phyloP scores from a whole-genome alignment of 371 early-diverging fungal genomes.

The Capillidium heterosporum region DNA sequence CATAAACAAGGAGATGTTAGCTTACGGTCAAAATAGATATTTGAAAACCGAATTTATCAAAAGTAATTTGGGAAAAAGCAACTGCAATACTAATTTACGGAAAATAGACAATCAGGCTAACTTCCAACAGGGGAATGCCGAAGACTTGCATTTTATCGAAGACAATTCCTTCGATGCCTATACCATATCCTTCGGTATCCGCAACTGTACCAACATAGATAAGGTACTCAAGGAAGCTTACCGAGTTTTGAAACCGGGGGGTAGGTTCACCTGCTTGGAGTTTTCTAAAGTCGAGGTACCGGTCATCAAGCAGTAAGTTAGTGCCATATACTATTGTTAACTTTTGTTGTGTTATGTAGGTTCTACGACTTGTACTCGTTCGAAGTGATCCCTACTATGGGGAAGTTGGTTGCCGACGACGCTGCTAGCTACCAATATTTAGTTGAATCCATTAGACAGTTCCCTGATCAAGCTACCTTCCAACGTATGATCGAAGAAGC shows the following conservation, averaged over 20 bases:
- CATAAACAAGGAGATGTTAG: conserved; percentile 89
- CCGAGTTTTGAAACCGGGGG: conserved; percentile 86
- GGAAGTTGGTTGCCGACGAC: conserved; percentile 77
- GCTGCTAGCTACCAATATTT: conserved; percentile 88
- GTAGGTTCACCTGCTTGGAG: conserved; percentile 87
- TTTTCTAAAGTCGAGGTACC: conserved; percentile 86
- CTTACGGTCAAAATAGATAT: conserved; percentile 69
- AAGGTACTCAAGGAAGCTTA: conserved; percentile 73
- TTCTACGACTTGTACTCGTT: conserved; percentile 87
- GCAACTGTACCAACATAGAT: conserved; percentile 91
- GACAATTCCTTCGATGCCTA: conserved; percentile 76
- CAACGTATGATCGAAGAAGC: conserved; percentile 73
- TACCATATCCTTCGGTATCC: conserved; percentile 92
- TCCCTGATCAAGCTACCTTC: conserved; percentile 83
- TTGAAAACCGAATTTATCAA: conserved; percentile 29
- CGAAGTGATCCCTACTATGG: conserved; percentile 79
- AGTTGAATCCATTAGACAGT: conserved; percentile 93
- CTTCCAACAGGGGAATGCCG: conserved; percentile 81
- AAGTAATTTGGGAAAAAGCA: conserved; percentile 17
- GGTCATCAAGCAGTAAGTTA: conserved; percentile 46
- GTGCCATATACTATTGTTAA: neutral
- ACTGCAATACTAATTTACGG: neutral
- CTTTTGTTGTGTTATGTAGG: conserved; percentile 12
- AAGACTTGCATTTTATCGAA: conserved; percentile 51
- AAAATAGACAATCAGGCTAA: conserved; percentile 38